Base-by-base conservation (phyloP, 169 alveolate species). In the Plasmodium yoelii region DNA sequence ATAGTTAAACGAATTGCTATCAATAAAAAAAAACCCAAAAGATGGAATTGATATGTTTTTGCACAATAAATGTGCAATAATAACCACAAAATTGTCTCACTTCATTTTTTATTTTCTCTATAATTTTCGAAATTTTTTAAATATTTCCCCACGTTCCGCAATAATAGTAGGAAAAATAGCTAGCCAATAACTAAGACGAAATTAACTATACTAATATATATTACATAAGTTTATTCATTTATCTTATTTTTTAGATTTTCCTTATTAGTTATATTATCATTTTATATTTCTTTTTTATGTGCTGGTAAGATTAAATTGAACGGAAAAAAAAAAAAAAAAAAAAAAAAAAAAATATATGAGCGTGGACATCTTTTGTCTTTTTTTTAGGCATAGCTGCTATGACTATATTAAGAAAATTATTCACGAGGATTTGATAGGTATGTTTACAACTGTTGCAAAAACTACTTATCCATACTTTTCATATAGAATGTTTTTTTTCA, bases 1-100 rank as follows among this genome's bases (percentile, higher is more conserved):
- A 19, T 19, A 74, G 88, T 39, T 74, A 55, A n/a, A 61, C 24
- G 88, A 74, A 46, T 60, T 24, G 15, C 19, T 74, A 60, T 60
- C 63, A 3, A n/a, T 15, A 22, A 73, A 61, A 9, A 26, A 73
- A 53, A 74, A 65, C 2, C 13, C 10, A 49, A 61, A 74, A 44
- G 88, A 74, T 46, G 88, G 88, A 19, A 47, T 22, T 47, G 51
- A 74, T 49, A 74, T 74, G 46, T 59, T 74, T 67, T 26, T 74
- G n/a, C 63, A 60, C 22, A 74, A 74, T 61, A 74, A 61, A 34
- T 74, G 63, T 12, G 88, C 74, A 46, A 46, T 74, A 22, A 60
- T 64, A 73, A 26, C 63, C 44, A 18, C 71, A 42, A 74, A 74
- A 9, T 53, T 74, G 6, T 74, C 73, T 5, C 88, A 74, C 8